Percentiles rank a stretch among this genome's conserved stretches.
phyloP scores from a whole-genome alignment of 345 rosid genomes.

The sweet orange (Citrus sinensis) region DNA sequence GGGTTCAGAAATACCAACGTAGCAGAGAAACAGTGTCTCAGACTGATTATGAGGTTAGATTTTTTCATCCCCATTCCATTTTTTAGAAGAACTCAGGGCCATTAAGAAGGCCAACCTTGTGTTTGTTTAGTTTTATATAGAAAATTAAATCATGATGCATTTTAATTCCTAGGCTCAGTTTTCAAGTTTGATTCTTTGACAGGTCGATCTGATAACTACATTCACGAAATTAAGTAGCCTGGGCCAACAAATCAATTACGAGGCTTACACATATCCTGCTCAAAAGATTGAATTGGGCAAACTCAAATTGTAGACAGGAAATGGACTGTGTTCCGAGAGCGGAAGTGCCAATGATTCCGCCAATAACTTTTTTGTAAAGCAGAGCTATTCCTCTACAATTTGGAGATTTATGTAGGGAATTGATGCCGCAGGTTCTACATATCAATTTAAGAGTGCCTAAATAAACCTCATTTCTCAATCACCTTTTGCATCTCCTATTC shows the following conservation, averaged over 20 bases:
- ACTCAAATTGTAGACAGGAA: constrained; percentile 56
- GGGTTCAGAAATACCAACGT: constrained; percentile 87
- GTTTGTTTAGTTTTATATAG: background rate
- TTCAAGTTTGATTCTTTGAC: constrained; percentile 11
- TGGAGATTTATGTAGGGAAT: background rate
- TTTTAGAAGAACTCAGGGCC: background rate
- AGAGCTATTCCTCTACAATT: background rate
- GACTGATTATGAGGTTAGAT: constrained; percentile 83
- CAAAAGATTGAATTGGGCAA: constrained; percentile 62
- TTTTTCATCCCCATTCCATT: background rate
- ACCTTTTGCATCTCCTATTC: too few relatives aligned
- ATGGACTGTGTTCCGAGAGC: background rate
- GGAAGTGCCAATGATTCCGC: background rate
- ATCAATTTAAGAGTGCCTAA: background rate
- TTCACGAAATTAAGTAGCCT: constrained; percentile 71
- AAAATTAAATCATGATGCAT: background rate
- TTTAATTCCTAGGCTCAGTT: background rate
- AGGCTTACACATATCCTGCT: constrained; percentile 76
- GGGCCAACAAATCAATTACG: constrained; percentile 88
- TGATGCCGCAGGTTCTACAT: background rate
- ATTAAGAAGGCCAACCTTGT: background rate
- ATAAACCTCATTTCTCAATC: background rate
- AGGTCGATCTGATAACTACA: constrained; percentile 94
- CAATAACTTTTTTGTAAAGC: background rate
- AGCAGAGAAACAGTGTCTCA: constrained; percentile 93